A percentile compares a stretch with the other conserved stretches of the same genome.
These are phyloP conservation scores for Exserohilum turcica DNA, from an alignment of 2,329 filamentous ascomycete species.

Conservation along the genomic window DNA sequence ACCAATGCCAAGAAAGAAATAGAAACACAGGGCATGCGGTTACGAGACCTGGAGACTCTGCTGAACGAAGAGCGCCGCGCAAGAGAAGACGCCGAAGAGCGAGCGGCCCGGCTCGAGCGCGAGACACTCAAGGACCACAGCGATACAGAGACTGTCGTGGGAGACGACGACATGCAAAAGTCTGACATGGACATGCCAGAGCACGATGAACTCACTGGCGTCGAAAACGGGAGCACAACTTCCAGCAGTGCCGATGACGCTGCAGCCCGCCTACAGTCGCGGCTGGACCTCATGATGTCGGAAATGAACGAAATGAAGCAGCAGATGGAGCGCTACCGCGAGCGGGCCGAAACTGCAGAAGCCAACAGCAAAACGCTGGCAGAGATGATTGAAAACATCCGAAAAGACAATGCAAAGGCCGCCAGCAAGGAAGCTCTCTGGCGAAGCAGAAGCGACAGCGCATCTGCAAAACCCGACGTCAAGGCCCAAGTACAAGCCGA, in stretches of 20 bases:
- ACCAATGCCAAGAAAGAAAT: conserved; percentile 84
- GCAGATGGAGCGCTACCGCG: conserved; percentile 77
- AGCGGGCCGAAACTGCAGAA: conserved; percentile 80
- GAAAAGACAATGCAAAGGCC: conserved; percentile 65
- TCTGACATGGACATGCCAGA: conserved; percentile 17
- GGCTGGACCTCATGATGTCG: conserved; percentile 74
- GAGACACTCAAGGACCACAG: conserved; percentile 55
- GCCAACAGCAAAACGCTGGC: conserved; percentile 77
- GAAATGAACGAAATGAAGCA: conserved; percentile 83
- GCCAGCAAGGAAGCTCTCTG: conserved; percentile 38
- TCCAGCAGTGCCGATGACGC: conserved; percentile 40
- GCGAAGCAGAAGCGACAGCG: conserved; percentile 33
- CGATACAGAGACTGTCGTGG: conserved; percentile 34
- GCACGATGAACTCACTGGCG: conserved; percentile 18
- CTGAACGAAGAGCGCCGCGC: conserved; percentile 80
- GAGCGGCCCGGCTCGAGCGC: conserved; percentile 72
- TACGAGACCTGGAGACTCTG: conserved; percentile 80
- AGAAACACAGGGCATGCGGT: conserved; percentile 76
- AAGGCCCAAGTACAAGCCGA: conserved; percentile 23
- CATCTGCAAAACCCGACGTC: conserved; percentile 13
- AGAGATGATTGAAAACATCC: conserved; percentile 85
- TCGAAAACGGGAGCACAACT: conserved; percentile 31
- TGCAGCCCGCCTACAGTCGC: conserved; percentile 64
- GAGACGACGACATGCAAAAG: conserved; percentile 26
- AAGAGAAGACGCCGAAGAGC: conserved; percentile 81